Evolutionary conservation across 148 eudicot species (phyloP), one percentile per base, ranked within the genome.

Genomic region (Rhododendron williamsianum): DNA sequence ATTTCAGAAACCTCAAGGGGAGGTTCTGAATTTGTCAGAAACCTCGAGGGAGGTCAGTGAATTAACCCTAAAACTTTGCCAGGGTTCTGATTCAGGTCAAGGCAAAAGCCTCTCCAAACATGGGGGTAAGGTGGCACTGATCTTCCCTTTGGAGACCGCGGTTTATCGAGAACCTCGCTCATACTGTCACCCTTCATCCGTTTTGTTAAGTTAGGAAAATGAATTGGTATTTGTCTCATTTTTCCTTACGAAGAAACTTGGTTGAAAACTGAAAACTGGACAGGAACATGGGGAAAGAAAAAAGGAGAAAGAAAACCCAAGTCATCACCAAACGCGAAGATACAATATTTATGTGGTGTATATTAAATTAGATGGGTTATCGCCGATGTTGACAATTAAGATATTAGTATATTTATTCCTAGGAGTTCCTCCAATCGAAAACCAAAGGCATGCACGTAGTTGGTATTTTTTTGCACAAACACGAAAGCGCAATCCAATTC

Each of bases 31-130:
- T 33, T 33, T 33, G 33, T 33, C 33, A 33, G 33, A 33, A 33
- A 33, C 33, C 33, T 33, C 33, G 33, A 33, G 33, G 33, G 33
- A 33, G 33, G 33, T 33, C 33, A 33, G 33, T 33, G 33, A 33
- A 33, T 33, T 33, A 33, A 33, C 33, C 33, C 33, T 33, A 33
- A 33, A 33, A 92, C 95, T 27, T 91, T 94, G 49, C 45, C 6
- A 43, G 6, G 25, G n/a, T 65, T 1, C 6, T 25, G 3, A 3
- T 30, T 71, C 18, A 41, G 41, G 19, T 9, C n/a, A 9, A 76
- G 43, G 11, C 43, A 71, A 27, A 71, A 71, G 18, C 38, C 13
- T 30, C 76, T 71, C 19, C 38, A 71, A 4, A 71, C 16, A 71
- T 71, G 76, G 76, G 41, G 76, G 76, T 30, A 30, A 67, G 73